Evolutionary conservation across 805 yeast species (phyloP).

Genomic region (Huiozyma naganishii): DNA sequence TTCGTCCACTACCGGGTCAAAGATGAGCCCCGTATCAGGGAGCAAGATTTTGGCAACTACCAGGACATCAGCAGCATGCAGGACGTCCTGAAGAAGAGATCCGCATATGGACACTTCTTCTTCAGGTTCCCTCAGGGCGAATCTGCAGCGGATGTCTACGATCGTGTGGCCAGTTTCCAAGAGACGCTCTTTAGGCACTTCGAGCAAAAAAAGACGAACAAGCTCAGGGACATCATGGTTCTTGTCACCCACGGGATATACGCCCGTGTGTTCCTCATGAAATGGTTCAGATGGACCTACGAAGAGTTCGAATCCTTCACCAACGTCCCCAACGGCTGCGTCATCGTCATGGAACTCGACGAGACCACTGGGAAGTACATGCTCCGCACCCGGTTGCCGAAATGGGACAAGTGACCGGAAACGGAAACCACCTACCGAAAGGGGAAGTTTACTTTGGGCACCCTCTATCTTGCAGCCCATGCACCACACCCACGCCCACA

Average conservation of each 20-base stretch:
- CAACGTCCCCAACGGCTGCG: slow-evolving; percentile 78
- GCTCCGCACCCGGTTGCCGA: slow-evolving; percentile 50
- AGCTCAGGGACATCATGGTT: slow-evolving; percentile 72
- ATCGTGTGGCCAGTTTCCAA: slow-evolving; percentile 81
- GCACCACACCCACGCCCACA: no score
- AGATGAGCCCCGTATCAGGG: slow-evolving; percentile 88
- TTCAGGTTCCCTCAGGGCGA: slow-evolving; percentile 90
- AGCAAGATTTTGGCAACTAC: slow-evolving; percentile 91
- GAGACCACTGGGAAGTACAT: slow-evolving; percentile 39
- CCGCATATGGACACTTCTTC: slow-evolving; percentile 80
- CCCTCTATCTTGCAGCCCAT: no score
- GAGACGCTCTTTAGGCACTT: slow-evolving; percentile 80
- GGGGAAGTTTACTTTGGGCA: no score
- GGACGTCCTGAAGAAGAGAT: slow-evolving; percentile 71
- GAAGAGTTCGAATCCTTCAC: slow-evolving; percentile 77
- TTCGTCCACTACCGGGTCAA: slow-evolving; percentile 43
- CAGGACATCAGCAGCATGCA: slow-evolving; percentile 74
- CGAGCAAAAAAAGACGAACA: slow-evolving; percentile 36
- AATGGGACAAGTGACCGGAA: slow-evolving; percentile 37
- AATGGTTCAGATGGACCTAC: slow-evolving; percentile 90
- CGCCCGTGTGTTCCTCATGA: slow-evolving; percentile 86
- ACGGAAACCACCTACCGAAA: no score
- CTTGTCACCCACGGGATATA: slow-evolving; percentile 90
- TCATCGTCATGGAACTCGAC: slow-evolving; percentile 63
- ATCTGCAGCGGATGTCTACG: slow-evolving; percentile 92